Evolutionary conservation across 495 filamentous ascomycete genomes (phyloP).

Genomic region (Delitschia confertaspora): DNA sequence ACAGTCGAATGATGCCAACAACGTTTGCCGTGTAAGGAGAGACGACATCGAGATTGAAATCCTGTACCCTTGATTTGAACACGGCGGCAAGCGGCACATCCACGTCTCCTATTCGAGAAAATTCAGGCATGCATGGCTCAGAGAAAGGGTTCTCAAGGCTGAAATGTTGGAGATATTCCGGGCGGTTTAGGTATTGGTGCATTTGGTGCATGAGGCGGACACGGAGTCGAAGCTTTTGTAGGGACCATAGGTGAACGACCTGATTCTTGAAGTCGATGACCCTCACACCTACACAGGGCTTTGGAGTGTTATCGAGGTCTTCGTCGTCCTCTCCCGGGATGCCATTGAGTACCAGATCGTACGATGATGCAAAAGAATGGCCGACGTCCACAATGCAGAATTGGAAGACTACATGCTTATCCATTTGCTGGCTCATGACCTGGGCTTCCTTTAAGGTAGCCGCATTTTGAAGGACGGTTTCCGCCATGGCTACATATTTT

Average conservation of each 20-base stretch:
- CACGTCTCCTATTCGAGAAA: constrained; percentile 85
- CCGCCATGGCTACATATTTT: constrained; percentile 91
- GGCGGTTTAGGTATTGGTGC: constrained; percentile 89
- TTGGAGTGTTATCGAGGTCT: constrained; percentile 68
- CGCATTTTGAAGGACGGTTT: constrained; percentile 79
- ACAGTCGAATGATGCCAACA: constrained; percentile 80
- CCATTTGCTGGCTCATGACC: constrained; percentile 94
- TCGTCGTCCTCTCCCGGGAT: constrained; percentile 83
- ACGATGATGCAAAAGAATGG: constrained; percentile 81
- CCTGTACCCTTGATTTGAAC: constrained; percentile 90
- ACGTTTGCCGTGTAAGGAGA: constrained; percentile 89
- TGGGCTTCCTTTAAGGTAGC: constrained; percentile 88
- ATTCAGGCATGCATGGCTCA: constrained; percentile 80
- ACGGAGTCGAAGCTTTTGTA: constrained; percentile 82
- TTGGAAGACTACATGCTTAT: constrained; percentile 89
- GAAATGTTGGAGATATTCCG: constrained; percentile 81
- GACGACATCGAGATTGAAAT: constrained; percentile 79
- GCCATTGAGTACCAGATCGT: constrained; percentile 90
- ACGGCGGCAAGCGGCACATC: constrained; percentile 90
- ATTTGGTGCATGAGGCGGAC: constrained; percentile 90
- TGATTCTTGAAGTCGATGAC: constrained; percentile 85
- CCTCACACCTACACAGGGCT: constrained; percentile 84
- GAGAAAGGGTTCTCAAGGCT: constrained; percentile 77
- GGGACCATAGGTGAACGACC: constrained; percentile 87
- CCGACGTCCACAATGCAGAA: constrained; percentile 86